phyloP scores from a whole-genome alignment of 208 protist species.

The Trichomonas tenax region DNA sequence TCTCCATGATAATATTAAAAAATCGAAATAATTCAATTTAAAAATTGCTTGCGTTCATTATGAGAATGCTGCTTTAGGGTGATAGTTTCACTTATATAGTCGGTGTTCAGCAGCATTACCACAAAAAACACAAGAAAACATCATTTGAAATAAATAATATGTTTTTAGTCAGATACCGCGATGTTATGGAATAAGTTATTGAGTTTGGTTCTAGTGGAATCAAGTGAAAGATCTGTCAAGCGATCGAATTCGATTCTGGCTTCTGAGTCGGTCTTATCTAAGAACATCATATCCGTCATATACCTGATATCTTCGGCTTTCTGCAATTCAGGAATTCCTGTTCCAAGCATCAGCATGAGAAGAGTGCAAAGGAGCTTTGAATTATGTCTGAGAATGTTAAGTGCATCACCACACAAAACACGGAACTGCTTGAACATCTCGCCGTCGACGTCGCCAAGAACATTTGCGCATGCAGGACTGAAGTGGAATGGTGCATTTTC shows the following conservation, averaged over 20 bases:
- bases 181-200: not conserved
- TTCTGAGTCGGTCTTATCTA: constrained; percentile 1
- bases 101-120: too few species aligned
- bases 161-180: not conserved
- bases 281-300: not conserved
- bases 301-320: not conserved
- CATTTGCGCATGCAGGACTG: constrained; percentile 39
- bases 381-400: not conserved
- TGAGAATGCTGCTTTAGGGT: too few species aligned
- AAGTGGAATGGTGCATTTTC: constrained; percentile 75
- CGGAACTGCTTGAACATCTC: not conserved
- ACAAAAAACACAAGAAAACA: too few species aligned
- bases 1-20: too few species aligned
- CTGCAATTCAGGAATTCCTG: not conserved
- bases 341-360: not conserved
- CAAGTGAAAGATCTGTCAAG: not conserved
- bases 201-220: not conserved
- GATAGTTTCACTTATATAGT: too few species aligned
- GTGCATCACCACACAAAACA: not conserved
- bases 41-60: too few species aligned
- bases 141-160: not conserved
- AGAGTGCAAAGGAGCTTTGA: not conserved
- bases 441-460: not conserved
- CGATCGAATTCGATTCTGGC: not conserved
- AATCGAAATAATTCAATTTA: too few species aligned